phyloP scores from a whole-genome alignment of 2,329 filamentous ascomycete species.

The Mycocentrospora acerina region DNA sequence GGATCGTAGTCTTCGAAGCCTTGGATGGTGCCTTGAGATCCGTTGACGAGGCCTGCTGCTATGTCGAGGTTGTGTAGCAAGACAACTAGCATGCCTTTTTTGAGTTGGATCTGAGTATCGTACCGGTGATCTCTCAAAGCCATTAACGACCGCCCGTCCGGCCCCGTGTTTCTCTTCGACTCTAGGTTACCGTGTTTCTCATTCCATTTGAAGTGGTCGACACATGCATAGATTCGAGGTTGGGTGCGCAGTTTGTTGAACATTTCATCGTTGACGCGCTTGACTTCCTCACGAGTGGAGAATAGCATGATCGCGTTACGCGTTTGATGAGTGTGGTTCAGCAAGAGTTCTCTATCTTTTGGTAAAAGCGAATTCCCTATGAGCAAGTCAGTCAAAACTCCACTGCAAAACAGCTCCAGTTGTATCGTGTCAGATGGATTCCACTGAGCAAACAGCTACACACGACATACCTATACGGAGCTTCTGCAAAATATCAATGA shows the following conservation, averaged over 20 bases:
- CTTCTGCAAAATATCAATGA: slow-evolving; percentile 59
- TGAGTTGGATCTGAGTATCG: slow-evolving; percentile 48
- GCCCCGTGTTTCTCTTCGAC: too few relatives aligned
- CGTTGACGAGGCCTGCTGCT: slow-evolving; percentile 34
- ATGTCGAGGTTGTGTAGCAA: slow-evolving; percentile 53
- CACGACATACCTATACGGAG: slow-evolving; percentile 38
- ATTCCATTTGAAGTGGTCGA: slow-evolving; percentile 49
- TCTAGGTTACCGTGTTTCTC: slow-evolving; percentile 15
- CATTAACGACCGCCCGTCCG: too few relatives aligned
- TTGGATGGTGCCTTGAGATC: slow-evolving; percentile 35
- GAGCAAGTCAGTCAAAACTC: too few relatives aligned
- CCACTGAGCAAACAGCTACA: too few relatives aligned
- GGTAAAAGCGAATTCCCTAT: too few relatives aligned
- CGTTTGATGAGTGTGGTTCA: slow-evolving; percentile 49
- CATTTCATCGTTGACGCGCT: slow-evolving; percentile 34
- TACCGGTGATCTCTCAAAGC: slow-evolving; percentile 48
- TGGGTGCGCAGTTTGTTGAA: slow-evolving; percentile 32
- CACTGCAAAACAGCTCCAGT: too few relatives aligned
- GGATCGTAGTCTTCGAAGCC: slow-evolving; percentile 41
- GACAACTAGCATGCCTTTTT: slow-evolving; percentile 55
- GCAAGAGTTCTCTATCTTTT: slow-evolving; percentile 26
- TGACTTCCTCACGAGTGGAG: slow-evolving; percentile 42
- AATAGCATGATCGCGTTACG: slow-evolving; percentile 51
- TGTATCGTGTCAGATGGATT: too few relatives aligned
- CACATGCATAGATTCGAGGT: slow-evolving; percentile 29